Conservation (phyloP, 2,329 filamentous ascomycete species). For the Monosporascus sp. region DNA sequence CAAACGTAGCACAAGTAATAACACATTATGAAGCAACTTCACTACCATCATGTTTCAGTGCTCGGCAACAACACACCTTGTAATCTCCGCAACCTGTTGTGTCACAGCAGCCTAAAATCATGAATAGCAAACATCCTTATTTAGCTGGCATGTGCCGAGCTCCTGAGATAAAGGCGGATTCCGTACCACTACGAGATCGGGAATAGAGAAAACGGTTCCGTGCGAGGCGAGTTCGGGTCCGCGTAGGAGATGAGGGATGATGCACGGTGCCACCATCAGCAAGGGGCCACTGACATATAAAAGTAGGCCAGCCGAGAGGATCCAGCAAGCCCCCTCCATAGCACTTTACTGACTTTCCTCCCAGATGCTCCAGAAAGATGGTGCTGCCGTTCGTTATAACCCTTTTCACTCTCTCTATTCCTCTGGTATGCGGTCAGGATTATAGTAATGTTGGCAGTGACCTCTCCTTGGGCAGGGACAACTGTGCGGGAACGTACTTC, state of each 20-base stretch:
- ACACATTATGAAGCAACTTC: neutral
- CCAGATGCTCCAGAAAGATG: neutral
- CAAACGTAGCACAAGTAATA: neutral
- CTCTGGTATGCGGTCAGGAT: neutral
- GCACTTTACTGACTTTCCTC: neutral
- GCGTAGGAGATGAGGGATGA: neutral
- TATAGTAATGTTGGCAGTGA: no score
- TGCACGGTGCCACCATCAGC: neutral
- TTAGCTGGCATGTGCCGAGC: neutral
- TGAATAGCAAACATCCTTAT: neutral
- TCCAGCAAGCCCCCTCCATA: neutral
- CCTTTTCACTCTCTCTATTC: neutral
- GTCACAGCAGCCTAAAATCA: neutral
- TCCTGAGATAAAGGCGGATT: neutral
- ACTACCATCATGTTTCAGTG: neutral
- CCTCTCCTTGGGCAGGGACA: neutral
- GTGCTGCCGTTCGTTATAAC: neutral
- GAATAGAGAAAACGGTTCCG: neutral
- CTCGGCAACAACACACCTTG: neutral
- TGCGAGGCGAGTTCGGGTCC: neutral
- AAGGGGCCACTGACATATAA: neutral
- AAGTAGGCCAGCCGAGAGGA: neutral
- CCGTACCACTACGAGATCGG: neutral
- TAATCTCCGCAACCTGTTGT: neutral
- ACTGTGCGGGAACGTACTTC: neutral